These are phyloP conservation scores for Ustilago shanxiensis DNA, from an alignment of 1,284 basidiomycete species.

Conservation along the genomic window DNA sequence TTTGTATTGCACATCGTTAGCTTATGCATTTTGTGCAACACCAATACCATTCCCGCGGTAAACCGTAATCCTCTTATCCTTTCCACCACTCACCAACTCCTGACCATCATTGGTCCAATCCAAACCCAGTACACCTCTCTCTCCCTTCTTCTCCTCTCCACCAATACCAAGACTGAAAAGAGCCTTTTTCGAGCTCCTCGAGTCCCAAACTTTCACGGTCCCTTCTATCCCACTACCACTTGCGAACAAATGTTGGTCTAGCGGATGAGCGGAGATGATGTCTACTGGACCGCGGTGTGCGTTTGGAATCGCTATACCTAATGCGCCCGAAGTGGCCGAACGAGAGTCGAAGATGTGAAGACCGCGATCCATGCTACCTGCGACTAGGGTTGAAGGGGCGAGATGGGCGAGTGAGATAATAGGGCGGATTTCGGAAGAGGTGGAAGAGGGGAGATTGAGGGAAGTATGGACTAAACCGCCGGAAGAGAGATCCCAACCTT, in stretches of 20 bases:
- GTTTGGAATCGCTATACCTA: constrained; percentile 36
- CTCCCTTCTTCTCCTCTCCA: background rate
- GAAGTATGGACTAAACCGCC: constrained; percentile 40
- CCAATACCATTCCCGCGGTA: constrained; percentile 32
- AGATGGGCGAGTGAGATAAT: constrained; percentile 58
- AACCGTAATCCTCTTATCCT: constrained; percentile 59
- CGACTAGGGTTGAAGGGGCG: constrained; percentile 31
- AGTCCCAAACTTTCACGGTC: constrained; percentile 64
- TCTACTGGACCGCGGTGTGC: constrained; percentile 59
- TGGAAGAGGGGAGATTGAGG: constrained; percentile 19
- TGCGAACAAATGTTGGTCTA: constrained; percentile 52
- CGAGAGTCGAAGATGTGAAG: constrained; percentile 65
- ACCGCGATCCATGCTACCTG: constrained; percentile 61
- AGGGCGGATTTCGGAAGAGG: constrained; percentile 22
- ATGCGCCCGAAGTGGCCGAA: background rate
- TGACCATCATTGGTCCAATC: constrained; percentile 64
- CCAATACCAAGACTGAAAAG: constrained; percentile 58
- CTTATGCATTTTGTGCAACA: background rate
- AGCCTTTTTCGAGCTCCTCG: constrained; percentile 57
- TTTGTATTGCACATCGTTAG: too few species aligned
- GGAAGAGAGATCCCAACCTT: constrained; percentile 59
- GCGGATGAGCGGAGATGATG: constrained; percentile 50
- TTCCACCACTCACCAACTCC: constrained; percentile 62
- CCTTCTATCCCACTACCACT: constrained; percentile 53
- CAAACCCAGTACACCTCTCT: constrained; percentile 55